Evolutionary conservation across 73 alveolate species (phyloP).

Genomic region (Tetrahymena borealis): DNA sequence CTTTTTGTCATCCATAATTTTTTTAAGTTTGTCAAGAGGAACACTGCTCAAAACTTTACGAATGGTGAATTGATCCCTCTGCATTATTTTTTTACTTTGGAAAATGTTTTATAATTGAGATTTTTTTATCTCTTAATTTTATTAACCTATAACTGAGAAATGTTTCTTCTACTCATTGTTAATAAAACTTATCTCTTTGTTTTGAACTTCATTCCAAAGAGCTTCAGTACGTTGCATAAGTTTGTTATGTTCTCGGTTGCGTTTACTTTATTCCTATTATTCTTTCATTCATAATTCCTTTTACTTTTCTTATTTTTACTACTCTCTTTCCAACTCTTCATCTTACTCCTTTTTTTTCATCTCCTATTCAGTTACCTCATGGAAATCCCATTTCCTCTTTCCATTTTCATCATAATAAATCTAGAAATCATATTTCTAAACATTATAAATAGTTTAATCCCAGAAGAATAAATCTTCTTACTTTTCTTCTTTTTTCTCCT

Average conservation of each 20-base stretch:
- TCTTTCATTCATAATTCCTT: background rate
- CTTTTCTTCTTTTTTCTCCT: too few relatives aligned
- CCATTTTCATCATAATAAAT: background rate
- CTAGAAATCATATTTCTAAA: background rate
- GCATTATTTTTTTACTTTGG: background rate
- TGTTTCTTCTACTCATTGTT: background rate
- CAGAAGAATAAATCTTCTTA: too few relatives aligned
- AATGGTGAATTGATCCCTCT: background rate
- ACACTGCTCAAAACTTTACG: background rate
- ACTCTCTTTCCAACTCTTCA: background rate
- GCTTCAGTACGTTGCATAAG: background rate
- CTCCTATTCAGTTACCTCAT: background rate
- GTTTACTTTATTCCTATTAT: background rate
- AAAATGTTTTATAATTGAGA: background rate
- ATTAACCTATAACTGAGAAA: background rate
- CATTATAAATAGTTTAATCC: background rate
- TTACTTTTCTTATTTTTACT: background rate
- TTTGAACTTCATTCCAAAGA: background rate
- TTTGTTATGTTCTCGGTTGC: background rate
- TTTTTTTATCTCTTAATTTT: background rate
- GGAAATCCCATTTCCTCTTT: background rate
- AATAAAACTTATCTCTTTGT: background rate
- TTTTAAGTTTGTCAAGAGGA: background rate
- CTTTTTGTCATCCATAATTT: background rate
- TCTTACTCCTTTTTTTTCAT: background rate